phyloP scores from a whole-genome alignment of 495 filamentous ascomycete genomes.

The Talaromyces ruber region DNA sequence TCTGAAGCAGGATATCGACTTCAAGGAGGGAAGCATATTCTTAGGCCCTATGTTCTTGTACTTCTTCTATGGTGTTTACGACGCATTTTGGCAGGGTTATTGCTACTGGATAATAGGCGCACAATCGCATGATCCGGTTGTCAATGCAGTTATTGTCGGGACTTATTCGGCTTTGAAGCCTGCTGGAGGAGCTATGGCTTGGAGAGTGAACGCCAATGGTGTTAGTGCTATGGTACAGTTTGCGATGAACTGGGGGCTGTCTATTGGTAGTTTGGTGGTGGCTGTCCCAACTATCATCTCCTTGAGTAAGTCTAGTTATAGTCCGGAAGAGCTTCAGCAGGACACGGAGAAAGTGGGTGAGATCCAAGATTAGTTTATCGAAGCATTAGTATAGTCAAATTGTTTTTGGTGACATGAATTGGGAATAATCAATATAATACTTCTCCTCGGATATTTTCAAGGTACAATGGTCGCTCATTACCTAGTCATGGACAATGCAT shows the following conservation, averaged over 20 bases:
- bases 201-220: slow-evolving; percentile 59
- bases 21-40: slow-evolving; percentile 18
- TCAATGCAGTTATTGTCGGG: slow-evolving; percentile 77
- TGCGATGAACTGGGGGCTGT: slow-evolving; percentile 56
- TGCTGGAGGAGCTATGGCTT: slow-evolving; percentile 74
- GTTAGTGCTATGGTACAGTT: slow-evolving; percentile 50
- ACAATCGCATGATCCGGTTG: slow-evolving; percentile 76
- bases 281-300: slow-evolving; percentile 56
- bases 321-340: not conserved
- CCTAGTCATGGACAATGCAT: too few species aligned
- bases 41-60: slow-evolving; percentile 46
- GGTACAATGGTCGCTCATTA: too few species aligned
- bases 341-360: not conserved
- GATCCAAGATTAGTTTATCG: not conserved
- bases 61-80: slow-evolving; percentile 47
- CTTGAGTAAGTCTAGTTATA: not conserved
- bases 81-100: slow-evolving; percentile 55
- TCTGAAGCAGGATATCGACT: slow-evolving; percentile 30
- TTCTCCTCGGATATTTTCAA: too few species aligned
- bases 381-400: too few species aligned
- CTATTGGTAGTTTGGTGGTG: slow-evolving; percentile 54
- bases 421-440: too few species aligned
- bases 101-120: slow-evolving; percentile 90
- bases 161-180: slow-evolving; percentile 90
- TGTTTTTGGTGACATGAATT: too few species aligned